Conservation (phyloP, 345 rosid species). For the Linum trigynum region DNA sequence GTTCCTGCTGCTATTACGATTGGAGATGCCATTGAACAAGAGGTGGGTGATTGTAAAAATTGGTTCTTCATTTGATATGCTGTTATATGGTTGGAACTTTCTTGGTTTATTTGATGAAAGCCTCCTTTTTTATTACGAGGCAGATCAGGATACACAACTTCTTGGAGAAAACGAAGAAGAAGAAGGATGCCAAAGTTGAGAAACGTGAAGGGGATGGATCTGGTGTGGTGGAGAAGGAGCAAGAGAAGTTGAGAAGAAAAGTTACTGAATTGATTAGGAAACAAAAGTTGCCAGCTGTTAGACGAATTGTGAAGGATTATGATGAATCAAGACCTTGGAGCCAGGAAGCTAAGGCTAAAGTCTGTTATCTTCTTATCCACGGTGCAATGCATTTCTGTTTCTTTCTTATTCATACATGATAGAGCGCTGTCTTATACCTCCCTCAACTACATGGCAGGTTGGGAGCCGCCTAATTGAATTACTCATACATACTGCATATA, state of each 20-base stretch:
- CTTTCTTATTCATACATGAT: constrained; percentile 1
- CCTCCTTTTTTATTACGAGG: constrained; percentile 12
- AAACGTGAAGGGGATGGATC: constrained; percentile 36
- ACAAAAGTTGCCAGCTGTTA: constrained; percentile 72
- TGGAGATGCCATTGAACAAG: constrained; percentile 94
- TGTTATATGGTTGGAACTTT: neutral
- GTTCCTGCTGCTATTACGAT: constrained; percentile 61
- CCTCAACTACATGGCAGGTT: constrained; percentile 42
- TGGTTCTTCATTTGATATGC: constrained; percentile 9
- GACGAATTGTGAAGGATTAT: constrained; percentile 61
- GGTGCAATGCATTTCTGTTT: neutral
- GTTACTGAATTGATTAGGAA: constrained; percentile 68
- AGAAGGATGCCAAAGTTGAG: constrained; percentile 28
- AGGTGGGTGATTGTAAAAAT: constrained; percentile 38
- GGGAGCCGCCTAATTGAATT: constrained; percentile 88
- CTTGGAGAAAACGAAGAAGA: constrained; percentile 72
- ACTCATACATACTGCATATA: constrained; percentile 66
- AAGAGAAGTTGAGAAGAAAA: constrained; percentile 62
- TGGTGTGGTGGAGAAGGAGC: constrained; percentile 31
- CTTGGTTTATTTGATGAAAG: neutral
- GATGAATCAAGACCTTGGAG: constrained; percentile 69
- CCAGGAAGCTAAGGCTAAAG: constrained; percentile 74
- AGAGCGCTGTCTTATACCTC: constrained; percentile 8
- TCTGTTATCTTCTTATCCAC: constrained; percentile 26
- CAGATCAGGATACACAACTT: constrained; percentile 69